Percentiles rank a stretch among this genome's conserved stretches.
phyloP scores from a whole-genome alignment of 2,329 filamentous ascomycete species.

The Nemania bipapillata region DNA sequence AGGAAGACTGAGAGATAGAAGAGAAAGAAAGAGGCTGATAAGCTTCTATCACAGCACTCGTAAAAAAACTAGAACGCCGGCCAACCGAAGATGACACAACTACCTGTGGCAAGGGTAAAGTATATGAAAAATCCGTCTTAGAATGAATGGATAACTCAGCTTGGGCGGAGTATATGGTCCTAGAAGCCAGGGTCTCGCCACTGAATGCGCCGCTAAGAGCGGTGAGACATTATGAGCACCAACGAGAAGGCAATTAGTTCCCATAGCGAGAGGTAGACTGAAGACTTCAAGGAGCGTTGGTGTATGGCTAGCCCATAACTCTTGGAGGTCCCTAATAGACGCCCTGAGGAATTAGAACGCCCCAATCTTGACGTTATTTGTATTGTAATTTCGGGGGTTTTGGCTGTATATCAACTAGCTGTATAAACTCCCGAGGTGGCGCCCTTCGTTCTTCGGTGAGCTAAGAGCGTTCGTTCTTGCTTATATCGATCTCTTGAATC shows the following conservation, averaged over 20 bases:
- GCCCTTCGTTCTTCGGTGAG: neutral
- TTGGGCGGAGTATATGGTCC: constrained; percentile 5
- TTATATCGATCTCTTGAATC: constrained; percentile 2
- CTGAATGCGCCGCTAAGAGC: constrained; percentile 7
- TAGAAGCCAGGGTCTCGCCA: neutral
- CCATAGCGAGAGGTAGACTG: neutral
- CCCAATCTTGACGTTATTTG: too few species aligned
- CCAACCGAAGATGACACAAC: neutral
- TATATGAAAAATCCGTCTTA: neutral
- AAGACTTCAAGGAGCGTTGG: too few species aligned
- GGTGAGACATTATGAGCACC: constrained; percentile 24
- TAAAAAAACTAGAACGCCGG: neutral
- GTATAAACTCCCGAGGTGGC: too few species aligned
- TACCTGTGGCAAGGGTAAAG: neutral
- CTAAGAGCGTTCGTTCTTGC: neutral
- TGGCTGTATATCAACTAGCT: neutral
- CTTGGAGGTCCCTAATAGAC: too few species aligned
- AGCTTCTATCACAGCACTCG: neutral
- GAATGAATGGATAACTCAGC: constrained; percentile 2
- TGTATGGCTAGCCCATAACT: too few species aligned
- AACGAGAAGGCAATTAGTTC: neutral
- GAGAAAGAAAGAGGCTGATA: neutral
- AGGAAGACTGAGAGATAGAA: neutral
- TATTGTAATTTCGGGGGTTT: neutral
- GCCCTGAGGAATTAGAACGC: too few species aligned